Conservation (phyloP, 768 basidiomycete genomes). For the Symmetrospora coprosmae region DNA sequence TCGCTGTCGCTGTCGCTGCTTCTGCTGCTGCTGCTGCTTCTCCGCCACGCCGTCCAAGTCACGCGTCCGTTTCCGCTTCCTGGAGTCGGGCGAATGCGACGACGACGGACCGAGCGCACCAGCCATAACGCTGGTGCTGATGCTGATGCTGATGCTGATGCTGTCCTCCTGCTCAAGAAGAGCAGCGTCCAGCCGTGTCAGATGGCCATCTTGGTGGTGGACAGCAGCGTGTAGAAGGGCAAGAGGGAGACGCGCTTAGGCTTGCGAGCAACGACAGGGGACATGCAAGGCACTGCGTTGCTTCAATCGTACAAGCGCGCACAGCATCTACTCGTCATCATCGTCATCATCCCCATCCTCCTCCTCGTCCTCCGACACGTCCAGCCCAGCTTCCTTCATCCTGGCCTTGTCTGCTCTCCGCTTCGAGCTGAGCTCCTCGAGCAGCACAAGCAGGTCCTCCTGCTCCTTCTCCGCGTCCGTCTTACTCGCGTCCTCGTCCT, state of each 20-base stretch:
- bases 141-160: too few relatives aligned
- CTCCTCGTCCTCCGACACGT: slow-evolving; percentile 77
- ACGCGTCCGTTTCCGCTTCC: too few relatives aligned
- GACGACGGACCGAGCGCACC: too few relatives aligned
- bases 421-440: slow-evolving; percentile 83
- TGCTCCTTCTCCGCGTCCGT: slow-evolving; percentile 64
- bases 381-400: slow-evolving; percentile 59
- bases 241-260: background rate
- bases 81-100: too few relatives aligned
- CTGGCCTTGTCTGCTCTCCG: slow-evolving; percentile 65
- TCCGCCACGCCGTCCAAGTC: too few relatives aligned
- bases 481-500: background rate
- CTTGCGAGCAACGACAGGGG: background rate
- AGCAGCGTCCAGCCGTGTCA: too few relatives aligned
- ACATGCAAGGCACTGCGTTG: background rate
- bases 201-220: too few relatives aligned
- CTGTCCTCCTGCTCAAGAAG: too few relatives aligned
- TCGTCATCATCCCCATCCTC: slow-evolving; percentile 46
- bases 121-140: too few relatives aligned
- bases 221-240: too few relatives aligned
- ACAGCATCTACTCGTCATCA: background rate
- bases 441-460: slow-evolving; percentile 78
- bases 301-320: background rate
- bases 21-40: too few relatives aligned
- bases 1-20: too few relatives aligned